Evolutionary conservation across 2,329 filamentous ascomycete genomes (phyloP).

Genomic region (Lojkania enalia): DNA sequence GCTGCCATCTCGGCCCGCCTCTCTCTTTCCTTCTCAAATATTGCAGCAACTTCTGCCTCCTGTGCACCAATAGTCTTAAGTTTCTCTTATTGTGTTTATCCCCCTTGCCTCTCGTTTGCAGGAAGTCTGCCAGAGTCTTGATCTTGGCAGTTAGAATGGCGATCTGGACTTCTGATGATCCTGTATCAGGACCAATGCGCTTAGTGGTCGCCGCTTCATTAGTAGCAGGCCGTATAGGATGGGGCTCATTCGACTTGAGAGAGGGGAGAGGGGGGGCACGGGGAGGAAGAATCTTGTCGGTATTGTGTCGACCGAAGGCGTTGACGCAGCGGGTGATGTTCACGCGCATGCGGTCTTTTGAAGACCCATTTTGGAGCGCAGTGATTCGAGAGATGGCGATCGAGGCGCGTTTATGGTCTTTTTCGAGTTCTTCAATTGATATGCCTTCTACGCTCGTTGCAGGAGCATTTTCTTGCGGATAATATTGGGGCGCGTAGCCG

Average conservation of each 20-base stretch:
- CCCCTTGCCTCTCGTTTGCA: conserved; percentile 72
- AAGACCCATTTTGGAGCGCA: conserved; percentile 73
- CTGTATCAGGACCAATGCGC: conserved; percentile 88
- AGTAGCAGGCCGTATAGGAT: conserved; percentile 49
- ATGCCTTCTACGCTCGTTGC: background rate
- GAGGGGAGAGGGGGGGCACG: conserved; percentile 55
- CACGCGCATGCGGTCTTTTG: conserved; percentile 75
- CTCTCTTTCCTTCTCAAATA: conserved; percentile 90
- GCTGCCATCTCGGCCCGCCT: conserved; percentile 85
- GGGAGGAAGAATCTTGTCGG: conserved; percentile 69
- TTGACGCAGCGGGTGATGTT: conserved; percentile 85
- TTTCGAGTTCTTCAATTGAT: conserved; percentile 24
- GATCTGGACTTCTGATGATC: conserved; percentile 96
- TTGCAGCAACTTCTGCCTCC: conserved; percentile 81
- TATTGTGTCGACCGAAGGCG: conserved; percentile 88
- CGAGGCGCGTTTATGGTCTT: conserved; percentile 66
- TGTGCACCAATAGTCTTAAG: conserved; percentile 81
- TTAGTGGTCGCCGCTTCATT: conserved; percentile 43
- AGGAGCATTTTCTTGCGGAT: background rate
- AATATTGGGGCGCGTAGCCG: background rate
- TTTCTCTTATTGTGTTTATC: conserved; percentile 97
- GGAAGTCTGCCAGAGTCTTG: conserved; percentile 71
- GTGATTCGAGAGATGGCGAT: conserved; percentile 81
- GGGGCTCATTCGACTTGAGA: conserved; percentile 27
- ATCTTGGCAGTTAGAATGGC: conserved; percentile 96